These are phyloP conservation scores for Aspergillus caelatus DNA, from an alignment of 2,329 filamentous ascomycete genomes.

Conservation along the genomic window DNA sequence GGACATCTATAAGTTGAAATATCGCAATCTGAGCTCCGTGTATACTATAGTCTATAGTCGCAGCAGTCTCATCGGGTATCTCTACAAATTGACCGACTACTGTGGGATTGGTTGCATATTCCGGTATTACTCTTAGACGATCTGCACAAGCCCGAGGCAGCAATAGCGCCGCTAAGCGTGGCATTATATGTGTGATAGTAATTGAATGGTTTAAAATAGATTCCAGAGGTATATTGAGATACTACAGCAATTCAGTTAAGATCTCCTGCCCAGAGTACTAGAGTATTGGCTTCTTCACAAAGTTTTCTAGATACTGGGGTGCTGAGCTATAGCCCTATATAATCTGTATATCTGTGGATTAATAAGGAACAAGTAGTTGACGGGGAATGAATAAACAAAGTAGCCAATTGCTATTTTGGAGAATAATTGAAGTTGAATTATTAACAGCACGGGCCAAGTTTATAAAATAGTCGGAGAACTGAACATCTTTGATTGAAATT, in stretches of 20 bases:
- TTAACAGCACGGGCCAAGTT: neutral
- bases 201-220: slow-evolving; percentile 25
- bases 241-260: slow-evolving; percentile 39
- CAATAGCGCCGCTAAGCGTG: slow-evolving; percentile 43
- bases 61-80: slow-evolving; percentile 40
- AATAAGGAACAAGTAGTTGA: slow-evolving; percentile 45
- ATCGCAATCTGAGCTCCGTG: too few species aligned
- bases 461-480: slow-evolving; percentile 28
- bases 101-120: slow-evolving; percentile 39
- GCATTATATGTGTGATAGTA: slow-evolving; percentile 44
- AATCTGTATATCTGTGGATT: slow-evolving; percentile 35
- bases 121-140: slow-evolving; percentile 41
- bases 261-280: slow-evolving; percentile 44
- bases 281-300: slow-evolving; percentile 42
- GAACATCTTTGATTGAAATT: slow-evolving; percentile 36
- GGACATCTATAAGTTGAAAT: too few species aligned
- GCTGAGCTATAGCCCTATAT: slow-evolving; percentile 46
- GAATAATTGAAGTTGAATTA: slow-evolving; percentile 32
- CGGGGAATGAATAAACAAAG: slow-evolving; percentile 43
- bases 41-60: slow-evolving; percentile 45
- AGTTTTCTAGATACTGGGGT: slow-evolving; percentile 37
- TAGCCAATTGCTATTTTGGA: slow-evolving; percentile 43
- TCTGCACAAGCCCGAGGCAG: slow-evolving; percentile 37
- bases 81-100: slow-evolving; percentile 48
- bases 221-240: slow-evolving; percentile 37